These are phyloP conservation scores for Tricharina praecox DNA, from an alignment of 495 filamentous ascomycete genomes.

Conservation along the genomic window DNA sequence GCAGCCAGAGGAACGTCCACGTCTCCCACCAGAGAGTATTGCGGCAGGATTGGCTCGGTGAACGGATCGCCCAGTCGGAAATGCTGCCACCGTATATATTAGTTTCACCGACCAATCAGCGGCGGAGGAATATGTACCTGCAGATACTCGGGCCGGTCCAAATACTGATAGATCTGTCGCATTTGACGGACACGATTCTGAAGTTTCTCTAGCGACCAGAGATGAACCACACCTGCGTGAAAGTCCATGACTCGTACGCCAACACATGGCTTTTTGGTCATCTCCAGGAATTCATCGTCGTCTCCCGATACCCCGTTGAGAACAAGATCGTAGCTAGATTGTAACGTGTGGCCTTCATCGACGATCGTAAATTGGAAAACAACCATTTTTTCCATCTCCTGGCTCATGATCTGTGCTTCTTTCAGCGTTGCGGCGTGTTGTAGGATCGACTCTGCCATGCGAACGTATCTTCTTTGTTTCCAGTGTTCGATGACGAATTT, in stretches of 20 bases:
- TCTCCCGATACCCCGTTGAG: constrained; percentile 76
- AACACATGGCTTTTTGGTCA: constrained; percentile 73
- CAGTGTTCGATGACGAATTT: constrained; percentile 50
- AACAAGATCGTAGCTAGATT: constrained; percentile 90
- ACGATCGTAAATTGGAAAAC: constrained; percentile 92
- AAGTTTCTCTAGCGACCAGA: constrained; percentile 91
- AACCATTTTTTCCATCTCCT: constrained; percentile 82
- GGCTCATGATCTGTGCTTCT: constrained; percentile 95
- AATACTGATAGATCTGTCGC: constrained; percentile 92
- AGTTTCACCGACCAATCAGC: constrained; percentile 35
- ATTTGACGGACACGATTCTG: constrained; percentile 72
- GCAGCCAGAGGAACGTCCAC: constrained; percentile 83
- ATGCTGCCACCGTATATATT: constrained; percentile 33
- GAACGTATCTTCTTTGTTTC: constrained; percentile 71
- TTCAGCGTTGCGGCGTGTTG: constrained; percentile 77
- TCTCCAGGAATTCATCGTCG: constrained; percentile 69
- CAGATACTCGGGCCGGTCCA: constrained; percentile 83
- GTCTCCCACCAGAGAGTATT: constrained; percentile 85
- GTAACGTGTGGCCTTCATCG: constrained; percentile 70
- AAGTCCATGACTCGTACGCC: constrained; percentile 86
- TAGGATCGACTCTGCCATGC: constrained; percentile 84
- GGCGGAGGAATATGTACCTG: constrained; percentile 31
- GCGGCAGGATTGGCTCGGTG: constrained; percentile 70
- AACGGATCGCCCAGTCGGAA: constrained; percentile 71
- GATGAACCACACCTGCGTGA: constrained; percentile 65